Conservation (phyloP, 345 rosid species). For the Durio zibethinus region DNA sequence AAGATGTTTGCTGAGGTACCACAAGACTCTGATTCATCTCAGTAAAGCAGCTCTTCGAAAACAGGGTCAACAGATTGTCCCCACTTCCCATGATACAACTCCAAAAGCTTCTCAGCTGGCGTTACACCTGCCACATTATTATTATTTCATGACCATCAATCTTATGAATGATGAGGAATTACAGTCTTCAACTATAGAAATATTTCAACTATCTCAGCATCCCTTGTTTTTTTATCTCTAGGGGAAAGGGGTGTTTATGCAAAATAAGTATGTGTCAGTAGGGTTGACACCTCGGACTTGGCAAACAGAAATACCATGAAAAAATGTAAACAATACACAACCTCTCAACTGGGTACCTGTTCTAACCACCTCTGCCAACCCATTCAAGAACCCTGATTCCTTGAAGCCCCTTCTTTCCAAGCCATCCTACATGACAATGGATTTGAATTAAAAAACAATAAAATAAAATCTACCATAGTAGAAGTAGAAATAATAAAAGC, state of each 20-base stretch:
- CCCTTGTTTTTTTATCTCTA: not conserved
- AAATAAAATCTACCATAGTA: not conserved
- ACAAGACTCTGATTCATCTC: too few relatives aligned
- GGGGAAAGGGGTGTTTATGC: not conserved
- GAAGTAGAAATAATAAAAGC: conserved; percentile 27
- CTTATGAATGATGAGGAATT: not conserved
- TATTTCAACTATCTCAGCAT: not conserved
- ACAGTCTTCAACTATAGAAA: not conserved
- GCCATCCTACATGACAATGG: conserved; percentile 61
- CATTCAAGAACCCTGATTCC: conserved; percentile 87
- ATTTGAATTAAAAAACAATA: not conserved
- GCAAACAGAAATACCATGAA: not conserved
- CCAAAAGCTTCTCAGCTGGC: too few relatives aligned
- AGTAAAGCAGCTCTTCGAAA: too few relatives aligned
- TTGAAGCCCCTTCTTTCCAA: conserved; percentile 91
- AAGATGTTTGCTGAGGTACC: too few relatives aligned
- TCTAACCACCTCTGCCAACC: conserved; percentile 71
- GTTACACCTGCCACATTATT: too few relatives aligned
- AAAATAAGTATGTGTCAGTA: not conserved
- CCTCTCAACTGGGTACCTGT: conserved; percentile 52
- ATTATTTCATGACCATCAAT: too few relatives aligned
- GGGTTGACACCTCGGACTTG: not conserved
- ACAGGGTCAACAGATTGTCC: too few relatives aligned
- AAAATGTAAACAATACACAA: not conserved
- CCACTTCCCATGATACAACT: too few relatives aligned